Conservation (phyloP, 176 grass and related monocot species). For the Eleusine coracana region DNA sequence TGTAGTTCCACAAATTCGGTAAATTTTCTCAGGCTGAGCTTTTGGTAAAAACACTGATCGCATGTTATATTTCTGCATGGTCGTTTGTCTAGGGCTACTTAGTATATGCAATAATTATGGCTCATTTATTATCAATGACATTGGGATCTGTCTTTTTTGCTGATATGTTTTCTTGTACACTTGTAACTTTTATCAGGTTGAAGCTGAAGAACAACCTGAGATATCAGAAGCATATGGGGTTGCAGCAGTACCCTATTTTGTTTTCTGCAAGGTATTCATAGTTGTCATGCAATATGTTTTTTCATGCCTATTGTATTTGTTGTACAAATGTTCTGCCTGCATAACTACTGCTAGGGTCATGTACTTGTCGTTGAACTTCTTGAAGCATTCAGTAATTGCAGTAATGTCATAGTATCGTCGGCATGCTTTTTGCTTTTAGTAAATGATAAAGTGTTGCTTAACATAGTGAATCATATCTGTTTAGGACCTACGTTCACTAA, state of each 20-base stretch:
- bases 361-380: not conserved
- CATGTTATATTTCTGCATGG: not conserved
- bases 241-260: constrained; percentile 91
- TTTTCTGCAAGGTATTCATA: constrained; percentile 84
- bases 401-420: no score
- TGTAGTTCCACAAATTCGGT: not conserved
- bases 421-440: no score
- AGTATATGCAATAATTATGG: constrained; percentile 4
- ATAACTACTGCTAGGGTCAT: not conserved
- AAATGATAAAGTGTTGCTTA: no score
- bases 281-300: not conserved
- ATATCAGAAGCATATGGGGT: constrained; percentile 88
- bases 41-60: constrained; percentile 3
- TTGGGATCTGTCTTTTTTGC: not conserved
- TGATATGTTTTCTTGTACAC: constrained; percentile 27
- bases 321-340: not conserved
- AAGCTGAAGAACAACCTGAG: constrained; percentile 95
- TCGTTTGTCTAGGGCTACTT: not conserved
- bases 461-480: no score
- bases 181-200: constrained; percentile 60
- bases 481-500: no score
- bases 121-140: not conserved
- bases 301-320: constrained; percentile 1
- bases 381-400: constrained; percentile 19
- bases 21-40: not conserved